Evolutionary conservation across 306 rosid genomes (phyloP), one percentile per base, ranked within the genome.

Genomic region (Aeschynomene evenia): DNA sequence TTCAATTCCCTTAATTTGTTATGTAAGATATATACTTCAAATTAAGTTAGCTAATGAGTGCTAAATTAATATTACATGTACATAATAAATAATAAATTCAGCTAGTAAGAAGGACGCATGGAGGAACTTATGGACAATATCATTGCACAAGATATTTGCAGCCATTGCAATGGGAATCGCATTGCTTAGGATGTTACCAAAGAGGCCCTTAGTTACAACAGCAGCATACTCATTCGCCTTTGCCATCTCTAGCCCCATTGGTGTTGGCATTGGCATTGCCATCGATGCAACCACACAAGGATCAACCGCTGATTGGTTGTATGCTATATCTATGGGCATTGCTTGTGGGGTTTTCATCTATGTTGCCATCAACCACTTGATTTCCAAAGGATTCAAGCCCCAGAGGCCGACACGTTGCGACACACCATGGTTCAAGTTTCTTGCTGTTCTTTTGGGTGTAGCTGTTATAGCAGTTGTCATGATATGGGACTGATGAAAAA

Each of bases 81-180:
- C 18, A 39, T 33, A 0, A n/a, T n/a, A n/a, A n/a, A n/a, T n/a
- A n/a, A n/a, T n/a, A n/a, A n/a, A 15, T 50, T 49, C 74, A 88
- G 96, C 59, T 72, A 86, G 39, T 1, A 84, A 83, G 71, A 61
- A 42, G 0, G 93, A 88, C n/a, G 96, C 93, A 69, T 88, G 97
- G 97, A 91, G 81, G 79, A 88, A 81, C 40, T 80, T 88, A 5
- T 91, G 96, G 97, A 91, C 93, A 46, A 88, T 88, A 77, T 85
- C 87, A 2, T 57, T 88, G 68, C 97, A 91, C 88, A 91, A 91
- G 81, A 62, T 88, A 58, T 88, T 91, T 80, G 97, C 97, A 9
- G 93, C 97, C 2, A 52, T 85, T 0, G 92, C 85, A 14, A 91
- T 88, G 97, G 97, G 96, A 29, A 91, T 88, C 0, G 96, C 96